These are phyloP conservation scores for Entomortierella chlamydospora DNA, from an alignment of 192 early-diverging fungal species.

Conservation along the genomic window DNA sequence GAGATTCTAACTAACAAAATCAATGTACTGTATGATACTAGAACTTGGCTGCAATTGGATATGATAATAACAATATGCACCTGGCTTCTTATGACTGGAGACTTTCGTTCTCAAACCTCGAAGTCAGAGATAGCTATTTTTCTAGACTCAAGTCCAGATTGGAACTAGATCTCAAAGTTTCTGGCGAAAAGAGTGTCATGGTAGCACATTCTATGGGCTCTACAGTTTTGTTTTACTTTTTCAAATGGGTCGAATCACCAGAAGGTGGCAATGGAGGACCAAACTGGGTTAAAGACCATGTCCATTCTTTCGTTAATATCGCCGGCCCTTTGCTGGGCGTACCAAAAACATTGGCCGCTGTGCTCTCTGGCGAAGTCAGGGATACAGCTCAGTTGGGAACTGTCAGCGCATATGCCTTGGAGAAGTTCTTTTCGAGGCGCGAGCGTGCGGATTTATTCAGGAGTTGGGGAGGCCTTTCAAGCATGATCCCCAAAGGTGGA, in stretches of 20 bases:
- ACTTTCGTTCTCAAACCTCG: conserved; percentile 79
- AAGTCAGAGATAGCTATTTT: conserved; percentile 86
- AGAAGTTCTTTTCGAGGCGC: conserved; percentile 83
- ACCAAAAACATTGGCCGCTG: conserved; percentile 82
- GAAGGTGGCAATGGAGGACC: conserved; percentile 75
- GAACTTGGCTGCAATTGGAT: conserved; percentile 86
- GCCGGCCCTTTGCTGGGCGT: conserved; percentile 89
- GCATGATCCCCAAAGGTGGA: conserved; percentile 89
- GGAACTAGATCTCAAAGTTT: conserved; percentile 64
- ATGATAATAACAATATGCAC: conserved; percentile 90
- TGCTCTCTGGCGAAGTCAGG: conserved; percentile 83
- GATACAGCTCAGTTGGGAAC: conserved; percentile 86
- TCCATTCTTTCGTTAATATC: conserved; percentile 86
- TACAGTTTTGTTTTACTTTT: conserved; percentile 82
- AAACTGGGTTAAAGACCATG: conserved; percentile 81
- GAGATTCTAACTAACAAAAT: too few relatives aligned
- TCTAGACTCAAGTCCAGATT: conserved; percentile 78
- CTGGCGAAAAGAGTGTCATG: conserved; percentile 67
- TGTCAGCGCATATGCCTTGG: conserved; percentile 82
- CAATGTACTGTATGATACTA: too few relatives aligned
- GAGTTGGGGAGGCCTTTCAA: conserved; percentile 81
- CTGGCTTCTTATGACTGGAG: conserved; percentile 94
- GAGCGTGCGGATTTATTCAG: conserved; percentile 84
- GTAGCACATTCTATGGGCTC: conserved; percentile 79
- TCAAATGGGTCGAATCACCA: conserved; percentile 85